Base-by-base conservation (phyloP, 1,284 basidiomycete genomes). In the Sanghuangporus sanghuang region DNA sequence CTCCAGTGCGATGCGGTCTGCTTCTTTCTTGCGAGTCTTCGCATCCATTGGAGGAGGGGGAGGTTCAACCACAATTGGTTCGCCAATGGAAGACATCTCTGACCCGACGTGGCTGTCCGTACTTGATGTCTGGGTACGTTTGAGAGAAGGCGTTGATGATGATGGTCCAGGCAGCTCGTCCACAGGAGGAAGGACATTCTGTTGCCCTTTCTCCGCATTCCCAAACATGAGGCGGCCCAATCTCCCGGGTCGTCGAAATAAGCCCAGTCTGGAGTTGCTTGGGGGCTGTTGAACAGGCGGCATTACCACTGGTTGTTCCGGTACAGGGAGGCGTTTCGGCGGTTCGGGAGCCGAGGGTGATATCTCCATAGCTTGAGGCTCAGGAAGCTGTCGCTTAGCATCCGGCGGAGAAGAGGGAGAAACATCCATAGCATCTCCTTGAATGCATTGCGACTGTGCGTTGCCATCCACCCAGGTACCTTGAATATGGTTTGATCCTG, bases 1-100 rank as follows among this genome's bases (percentile, higher is more conserved):
- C 74, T 98, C 94, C 64, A 86, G 86, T 42, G 90, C 88, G 59
- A 91, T 78, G 58, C 87, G 84, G 73, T 95, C 90, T 1, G 92
- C 92, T 75, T 96, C 92, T 79, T 96, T 95, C 81, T 94, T 95
- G 67, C 86, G 82, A 76, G 91, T 89, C 79, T 96, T 95, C 64
- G 88, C 81, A 72, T 96, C 93, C 65, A 78, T 77, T 60, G 78
- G 76, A 36, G 73, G 73, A 14, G 72, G 67, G 16, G 16, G 44
- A 40, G 77, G 72, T 16, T 68, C 75, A 54, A 76, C 78, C 55
- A 76, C 70, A 27, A 69, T 63, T 6, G 79, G 46, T 32, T 60
- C 65, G 32, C 49, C 55, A 35, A 64, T 63, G 57, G 67, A 79
- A 38, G 81, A 81, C 23, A 77, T 72, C 64, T 89, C 87, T 50